These are phyloP conservation scores for Prunus dulcis DNA, from an alignment of 306 rosid genomes.

Conservation along the genomic window DNA sequence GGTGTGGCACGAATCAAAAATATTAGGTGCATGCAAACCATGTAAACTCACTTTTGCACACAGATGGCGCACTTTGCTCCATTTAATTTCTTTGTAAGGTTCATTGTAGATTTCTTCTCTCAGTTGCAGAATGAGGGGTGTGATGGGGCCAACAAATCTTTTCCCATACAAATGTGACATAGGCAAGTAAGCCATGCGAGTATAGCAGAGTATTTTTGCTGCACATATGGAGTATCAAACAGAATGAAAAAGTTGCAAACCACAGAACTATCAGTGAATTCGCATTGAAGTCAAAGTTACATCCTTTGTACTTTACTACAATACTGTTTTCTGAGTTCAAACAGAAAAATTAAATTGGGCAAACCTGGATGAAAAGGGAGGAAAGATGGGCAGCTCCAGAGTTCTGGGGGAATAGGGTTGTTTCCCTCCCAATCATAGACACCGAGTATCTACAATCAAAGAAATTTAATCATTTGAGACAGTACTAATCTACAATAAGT, in stretches of 20 bases:
- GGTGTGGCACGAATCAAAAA: background rate
- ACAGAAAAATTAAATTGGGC: background rate
- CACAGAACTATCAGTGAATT: background rate
- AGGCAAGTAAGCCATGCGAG: constrained; percentile 62
- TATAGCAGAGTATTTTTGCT: constrained; percentile 77
- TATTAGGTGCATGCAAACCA: background rate
- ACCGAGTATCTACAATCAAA: constrained; percentile 45
- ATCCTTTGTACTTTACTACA: background rate
- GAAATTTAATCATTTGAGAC: background rate
- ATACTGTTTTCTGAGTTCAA: background rate
- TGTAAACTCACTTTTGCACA: constrained; percentile 44
- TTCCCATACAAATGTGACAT: constrained; percentile 71
- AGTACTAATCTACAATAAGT: no score
- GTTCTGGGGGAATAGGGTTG: constrained; percentile 76
- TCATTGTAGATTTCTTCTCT: constrained; percentile 46
- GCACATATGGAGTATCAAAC: background rate
- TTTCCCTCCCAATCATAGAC: constrained; percentile 62
- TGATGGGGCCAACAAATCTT: constrained; percentile 65
- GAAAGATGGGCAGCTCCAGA: constrained; percentile 61
- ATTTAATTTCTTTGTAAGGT: constrained; percentile 45
- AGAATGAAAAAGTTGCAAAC: background rate
- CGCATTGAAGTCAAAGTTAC: background rate
- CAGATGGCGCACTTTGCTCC: constrained; percentile 54
- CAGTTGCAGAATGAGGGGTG: constrained; percentile 56
- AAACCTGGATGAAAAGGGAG: constrained; percentile 68